Percentiles rank a stretch among this genome's conserved stretches.
phyloP scores from a whole-genome alignment of 2,329 filamentous ascomycete species.

The Aspergillus floridensis region DNA sequence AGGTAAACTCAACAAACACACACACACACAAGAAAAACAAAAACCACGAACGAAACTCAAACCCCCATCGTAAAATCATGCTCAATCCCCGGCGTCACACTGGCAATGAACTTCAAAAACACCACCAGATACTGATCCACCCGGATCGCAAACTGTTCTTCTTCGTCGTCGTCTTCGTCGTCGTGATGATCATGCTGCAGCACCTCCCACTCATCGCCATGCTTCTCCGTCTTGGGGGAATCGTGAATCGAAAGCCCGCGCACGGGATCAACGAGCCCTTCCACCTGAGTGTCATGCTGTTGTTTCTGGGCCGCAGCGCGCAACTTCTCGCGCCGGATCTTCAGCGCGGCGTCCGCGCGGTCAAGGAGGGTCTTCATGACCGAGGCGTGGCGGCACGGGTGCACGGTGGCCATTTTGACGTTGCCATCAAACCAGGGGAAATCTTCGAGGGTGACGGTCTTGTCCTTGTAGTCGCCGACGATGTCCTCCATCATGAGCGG shows the following conservation, averaged over 20 bases:
- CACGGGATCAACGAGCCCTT: conserved; percentile 81
- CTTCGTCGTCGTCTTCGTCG: conserved; percentile 43
- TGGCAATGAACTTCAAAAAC: conserved; percentile 68
- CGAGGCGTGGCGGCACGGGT: conserved; percentile 93
- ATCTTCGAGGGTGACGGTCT: conserved; percentile 96
- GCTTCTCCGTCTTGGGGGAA: conserved; percentile 35
- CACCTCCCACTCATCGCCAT: conserved; percentile 64
- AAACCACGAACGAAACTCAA: conserved; percentile 42
- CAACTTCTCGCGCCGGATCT: conserved; percentile 80
- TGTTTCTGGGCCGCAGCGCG: conserved; percentile 53
- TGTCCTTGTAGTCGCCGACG: conserved; percentile 94
- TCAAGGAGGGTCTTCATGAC: conserved; percentile 98
- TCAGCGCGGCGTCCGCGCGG: conserved; percentile 88
- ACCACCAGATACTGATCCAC: conserved; percentile 54
- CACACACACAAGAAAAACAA: conserved; percentile 1
- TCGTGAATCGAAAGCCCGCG: conserved; percentile 60
- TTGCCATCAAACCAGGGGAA: conserved; percentile 91
- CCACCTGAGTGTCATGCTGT: conserved; percentile 59
- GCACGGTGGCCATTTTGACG: conserved; percentile 94
- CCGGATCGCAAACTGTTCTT: conserved; percentile 49
- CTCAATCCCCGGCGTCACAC: conserved; percentile 94
- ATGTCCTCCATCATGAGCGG: conserved; percentile 95
- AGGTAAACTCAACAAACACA: neutral
- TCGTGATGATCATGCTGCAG: conserved; percentile 44
- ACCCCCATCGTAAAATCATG: conserved; percentile 98